These are phyloP conservation scores for Mitragyna speciosa DNA, from an alignment of 257 asterid species.

Conservation along the genomic window DNA sequence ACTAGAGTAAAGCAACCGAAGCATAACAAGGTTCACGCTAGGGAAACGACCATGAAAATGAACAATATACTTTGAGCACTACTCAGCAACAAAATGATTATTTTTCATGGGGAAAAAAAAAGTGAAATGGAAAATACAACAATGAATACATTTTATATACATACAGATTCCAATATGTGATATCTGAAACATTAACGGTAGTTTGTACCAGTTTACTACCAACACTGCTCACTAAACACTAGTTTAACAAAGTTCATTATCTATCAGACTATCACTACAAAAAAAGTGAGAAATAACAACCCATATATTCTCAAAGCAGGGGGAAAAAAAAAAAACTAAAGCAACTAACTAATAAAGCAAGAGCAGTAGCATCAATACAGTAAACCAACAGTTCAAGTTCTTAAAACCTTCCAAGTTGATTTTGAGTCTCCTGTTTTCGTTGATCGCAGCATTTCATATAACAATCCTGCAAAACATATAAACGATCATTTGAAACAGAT, in stretches of 20 bases:
- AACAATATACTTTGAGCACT: not conserved
- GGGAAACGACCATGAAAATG: not conserved
- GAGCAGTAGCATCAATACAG: not conserved
- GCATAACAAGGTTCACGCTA: not conserved
- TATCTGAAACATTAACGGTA: not conserved
- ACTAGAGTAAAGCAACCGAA: not conserved
- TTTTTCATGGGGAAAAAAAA: not conserved
- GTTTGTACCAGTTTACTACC: not conserved
- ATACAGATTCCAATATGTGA: not conserved
- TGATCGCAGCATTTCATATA: constrained; percentile 93
- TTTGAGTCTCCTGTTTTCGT: constrained; percentile 88
- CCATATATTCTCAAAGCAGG: not conserved
- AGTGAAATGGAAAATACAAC: not conserved
- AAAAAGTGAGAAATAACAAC: not conserved
- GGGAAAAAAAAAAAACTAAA: not conserved
- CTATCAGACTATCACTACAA: not conserved
- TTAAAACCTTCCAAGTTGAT: constrained; percentile 87
- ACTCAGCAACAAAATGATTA: not conserved
- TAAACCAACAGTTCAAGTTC: constrained; percentile 5
- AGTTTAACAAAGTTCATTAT: not conserved
- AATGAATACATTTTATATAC: not conserved
- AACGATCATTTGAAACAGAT: constrained; percentile 9
- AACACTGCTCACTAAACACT: not conserved
- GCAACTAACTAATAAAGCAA: not conserved
- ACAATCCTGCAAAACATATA: constrained; percentile 61